Conservation (phyloP, 305 asterid species). For the Fraxinus albicans region DNA sequence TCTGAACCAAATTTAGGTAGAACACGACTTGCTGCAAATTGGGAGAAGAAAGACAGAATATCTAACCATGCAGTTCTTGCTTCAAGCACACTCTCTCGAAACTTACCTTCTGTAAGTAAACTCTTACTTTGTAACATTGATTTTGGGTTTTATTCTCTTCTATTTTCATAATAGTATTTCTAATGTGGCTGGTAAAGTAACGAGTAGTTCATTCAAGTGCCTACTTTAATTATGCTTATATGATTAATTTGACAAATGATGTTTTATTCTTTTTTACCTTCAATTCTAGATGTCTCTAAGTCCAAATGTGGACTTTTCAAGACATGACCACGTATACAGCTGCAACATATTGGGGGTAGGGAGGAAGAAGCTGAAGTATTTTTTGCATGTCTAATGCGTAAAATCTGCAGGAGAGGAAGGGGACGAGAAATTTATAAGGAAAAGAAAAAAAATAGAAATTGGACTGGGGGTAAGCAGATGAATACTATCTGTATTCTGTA, state of each 20-base stretch:
- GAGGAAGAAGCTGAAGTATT: neutral
- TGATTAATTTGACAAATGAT: neutral
- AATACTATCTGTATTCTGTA: neutral
- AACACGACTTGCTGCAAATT: conserved; percentile 47
- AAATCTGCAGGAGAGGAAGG: neutral
- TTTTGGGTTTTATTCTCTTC: neutral
- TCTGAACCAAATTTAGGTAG: conserved; percentile 49
- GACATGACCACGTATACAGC: neutral
- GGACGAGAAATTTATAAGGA: neutral
- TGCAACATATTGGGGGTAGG: neutral
- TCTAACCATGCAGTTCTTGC: conserved; percentile 48
- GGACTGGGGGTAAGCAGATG: neutral
- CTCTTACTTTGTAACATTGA: conserved; percentile 7
- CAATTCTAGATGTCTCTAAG: neutral
- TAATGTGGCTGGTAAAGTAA: neutral
- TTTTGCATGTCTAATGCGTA: neutral
- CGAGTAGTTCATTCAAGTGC: neutral
- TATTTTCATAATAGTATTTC: conserved; percentile 2
- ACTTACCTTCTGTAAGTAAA: conserved; percentile 42
- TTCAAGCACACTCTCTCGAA: conserved; percentile 57
- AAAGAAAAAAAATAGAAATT: neutral
- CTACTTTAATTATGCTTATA: neutral
- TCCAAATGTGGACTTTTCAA: neutral
- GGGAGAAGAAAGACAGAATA: conserved; percentile 74
- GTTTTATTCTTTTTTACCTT: conserved; percentile 1